Base-by-base conservation (phyloP, 108 stramenopile species). In the Cyclotella atomus region DNA sequence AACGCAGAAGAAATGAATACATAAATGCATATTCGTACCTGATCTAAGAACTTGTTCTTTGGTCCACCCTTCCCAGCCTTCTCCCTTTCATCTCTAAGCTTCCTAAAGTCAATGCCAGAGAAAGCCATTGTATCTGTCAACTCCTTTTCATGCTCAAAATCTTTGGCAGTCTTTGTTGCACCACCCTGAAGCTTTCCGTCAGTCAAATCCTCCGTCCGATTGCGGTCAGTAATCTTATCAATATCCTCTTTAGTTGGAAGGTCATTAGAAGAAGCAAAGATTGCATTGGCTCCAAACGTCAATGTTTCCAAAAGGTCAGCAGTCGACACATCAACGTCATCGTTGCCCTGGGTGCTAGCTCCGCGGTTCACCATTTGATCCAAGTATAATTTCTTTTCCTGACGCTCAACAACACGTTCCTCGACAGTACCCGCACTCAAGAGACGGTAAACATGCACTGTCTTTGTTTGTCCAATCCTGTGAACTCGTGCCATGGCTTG, bases 401-500 rank as follows among this genome's bases (percentile, higher is more conserved):
- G 94, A 15, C 93, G 74, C 57, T 86, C 79, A 29, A 97, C 81
- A 68, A 95, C 90, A 16, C 94, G 84, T 72, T 96, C 94, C 70
- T 97, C 95, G 32, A 97, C 82, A 28, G 95, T 96, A 62, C 93
- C 93, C n/a, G 82, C 69, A 25, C 85, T 85, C 25, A 97, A 84
- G 15, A 97, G 64, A 20, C 95, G 85, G 60, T 96, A 97, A 1
- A 96, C 91, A 52, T 92, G 90, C 23, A 97, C 96, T 12, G 87
- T 87, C 74, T 94, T 94, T 33, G 71, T 98, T 76, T 97, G 96
- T 2, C 97, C 97, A 66, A 97, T 93, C 16, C 98, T 90, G 77
- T 99, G 98, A 35, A 96, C 95, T 14, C 97, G 87, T 17, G 95
- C 97, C 84, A 94, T 92, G 27, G 96, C 97, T 72, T 98, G 97